phyloP scores from a whole-genome alignment of 176 grass and related monocot genomes.

The Microstegium vimineum region DNA sequence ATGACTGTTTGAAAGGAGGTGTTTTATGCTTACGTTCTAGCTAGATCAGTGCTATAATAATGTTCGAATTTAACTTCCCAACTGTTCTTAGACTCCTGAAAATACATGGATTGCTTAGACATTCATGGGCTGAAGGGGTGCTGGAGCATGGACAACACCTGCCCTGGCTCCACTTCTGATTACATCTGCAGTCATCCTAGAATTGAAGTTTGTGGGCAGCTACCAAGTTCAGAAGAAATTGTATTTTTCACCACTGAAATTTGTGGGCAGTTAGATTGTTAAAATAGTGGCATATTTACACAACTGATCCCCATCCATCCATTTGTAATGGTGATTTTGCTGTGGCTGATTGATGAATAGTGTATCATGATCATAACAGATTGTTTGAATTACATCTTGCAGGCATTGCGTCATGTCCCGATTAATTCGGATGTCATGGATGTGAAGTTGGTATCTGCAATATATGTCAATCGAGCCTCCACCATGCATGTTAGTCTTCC shows the following conservation, averaged over 20 bases:
- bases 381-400: constrained; percentile 28
- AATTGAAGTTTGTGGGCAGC: not conserved
- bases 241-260: not conserved
- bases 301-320: not conserved
- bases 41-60: not conserved
- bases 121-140: not conserved
- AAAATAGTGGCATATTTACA: not conserved
- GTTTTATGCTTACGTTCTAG: not conserved
- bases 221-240: not conserved
- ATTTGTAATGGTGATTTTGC: not conserved
- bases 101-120: not conserved
- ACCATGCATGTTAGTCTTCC: constrained; percentile 75
- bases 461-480: constrained; percentile 86
- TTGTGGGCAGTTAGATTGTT: not conserved
- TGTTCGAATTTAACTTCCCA: not conserved
- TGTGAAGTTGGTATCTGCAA: constrained; percentile 48
- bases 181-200: not conserved
- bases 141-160: not conserved
- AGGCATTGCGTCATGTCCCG: constrained; percentile 65
- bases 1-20: not conserved
- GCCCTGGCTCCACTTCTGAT: not conserved
- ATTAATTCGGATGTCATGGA: constrained; percentile 41
- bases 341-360: not conserved
- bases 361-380: constrained; percentile 19
- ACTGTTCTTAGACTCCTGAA: not conserved